Conservation (phyloP, 441 rosid genomes). For the Codiaeum variegatum region DNA sequence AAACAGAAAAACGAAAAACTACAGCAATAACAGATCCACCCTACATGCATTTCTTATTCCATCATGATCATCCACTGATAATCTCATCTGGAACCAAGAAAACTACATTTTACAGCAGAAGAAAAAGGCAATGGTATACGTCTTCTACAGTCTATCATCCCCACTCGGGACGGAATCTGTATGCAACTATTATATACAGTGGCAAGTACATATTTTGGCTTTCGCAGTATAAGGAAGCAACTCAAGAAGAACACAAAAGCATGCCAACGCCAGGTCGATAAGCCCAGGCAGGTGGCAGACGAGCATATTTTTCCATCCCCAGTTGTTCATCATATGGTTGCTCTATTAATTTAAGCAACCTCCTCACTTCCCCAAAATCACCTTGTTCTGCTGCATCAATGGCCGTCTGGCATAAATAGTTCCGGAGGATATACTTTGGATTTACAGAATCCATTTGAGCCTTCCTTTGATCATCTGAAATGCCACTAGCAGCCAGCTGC, state of each 20-base stretch:
- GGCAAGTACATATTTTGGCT: neutral
- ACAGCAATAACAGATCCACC: too few species aligned
- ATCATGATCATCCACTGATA: too few species aligned
- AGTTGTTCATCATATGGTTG: constrained; percentile 86
- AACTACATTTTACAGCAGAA: neutral
- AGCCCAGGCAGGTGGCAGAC: constrained; percentile 99
- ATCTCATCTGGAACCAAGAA: neutral
- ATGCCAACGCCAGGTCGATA: constrained; percentile 95
- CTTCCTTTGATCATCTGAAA: constrained; percentile 79
- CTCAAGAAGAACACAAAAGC: constrained; percentile 95
- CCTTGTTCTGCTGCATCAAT: constrained; percentile 89
- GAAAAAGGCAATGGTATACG: constrained; percentile 9
- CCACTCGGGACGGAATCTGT: constrained; percentile 2
- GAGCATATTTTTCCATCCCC: constrained; percentile 91
- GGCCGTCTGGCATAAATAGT: constrained; percentile 90
- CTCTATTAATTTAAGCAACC: constrained; percentile 73
- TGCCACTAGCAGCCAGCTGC: constrained; percentile 63
- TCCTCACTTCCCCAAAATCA: constrained; percentile 70
- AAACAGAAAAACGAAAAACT: too few species aligned
- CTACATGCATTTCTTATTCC: too few species aligned
- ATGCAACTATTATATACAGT: constrained; percentile 28
- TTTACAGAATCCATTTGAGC: constrained; percentile 77
- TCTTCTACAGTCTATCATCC: constrained; percentile 12
- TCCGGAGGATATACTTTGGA: constrained; percentile 79
- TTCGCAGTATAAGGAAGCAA: constrained; percentile 16